Percentiles rank a stretch among this genome's conserved stretches.
Conservation (phyloP, 176 grass and related monocot species). For the Zea mays region DNA sequence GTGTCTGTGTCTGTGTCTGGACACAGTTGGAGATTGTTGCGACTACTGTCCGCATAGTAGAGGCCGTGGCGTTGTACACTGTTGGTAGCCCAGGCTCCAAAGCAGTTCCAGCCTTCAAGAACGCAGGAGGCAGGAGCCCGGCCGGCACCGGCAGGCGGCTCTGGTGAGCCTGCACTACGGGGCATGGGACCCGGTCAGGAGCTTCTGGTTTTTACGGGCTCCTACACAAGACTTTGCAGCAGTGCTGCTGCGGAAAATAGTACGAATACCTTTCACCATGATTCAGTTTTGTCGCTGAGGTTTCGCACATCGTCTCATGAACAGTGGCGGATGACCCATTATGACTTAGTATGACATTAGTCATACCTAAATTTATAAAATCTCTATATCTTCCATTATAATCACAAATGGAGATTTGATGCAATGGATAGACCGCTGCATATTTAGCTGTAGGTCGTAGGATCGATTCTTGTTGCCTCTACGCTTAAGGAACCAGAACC, state of each 20-base stretch:
- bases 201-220: background rate
- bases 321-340: too few species aligned
- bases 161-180: background rate
- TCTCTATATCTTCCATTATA: too few species aligned
- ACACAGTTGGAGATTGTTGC: conserved; percentile 1
- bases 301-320: background rate
- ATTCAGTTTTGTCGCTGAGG: background rate
- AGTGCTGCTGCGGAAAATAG: background rate
- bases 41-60: background rate
- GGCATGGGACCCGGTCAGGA: background rate
- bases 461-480: too few species aligned
- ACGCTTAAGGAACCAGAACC: too few species aligned
- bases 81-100: background rate
- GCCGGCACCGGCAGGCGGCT: too few species aligned
- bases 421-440: too few species aligned
- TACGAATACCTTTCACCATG: background rate
- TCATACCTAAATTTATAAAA: too few species aligned
- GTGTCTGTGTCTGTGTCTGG: too few species aligned
- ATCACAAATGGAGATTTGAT: too few species aligned
- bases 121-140: background rate
- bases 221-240: background rate
- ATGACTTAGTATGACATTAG: too few species aligned
- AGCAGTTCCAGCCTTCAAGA: conserved; percentile 20
- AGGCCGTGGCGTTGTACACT: background rate
- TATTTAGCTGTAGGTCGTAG: too few species aligned